Conservation (phyloP, 176 grass and related monocot genomes). For the Tuctoria greenei region DNA sequence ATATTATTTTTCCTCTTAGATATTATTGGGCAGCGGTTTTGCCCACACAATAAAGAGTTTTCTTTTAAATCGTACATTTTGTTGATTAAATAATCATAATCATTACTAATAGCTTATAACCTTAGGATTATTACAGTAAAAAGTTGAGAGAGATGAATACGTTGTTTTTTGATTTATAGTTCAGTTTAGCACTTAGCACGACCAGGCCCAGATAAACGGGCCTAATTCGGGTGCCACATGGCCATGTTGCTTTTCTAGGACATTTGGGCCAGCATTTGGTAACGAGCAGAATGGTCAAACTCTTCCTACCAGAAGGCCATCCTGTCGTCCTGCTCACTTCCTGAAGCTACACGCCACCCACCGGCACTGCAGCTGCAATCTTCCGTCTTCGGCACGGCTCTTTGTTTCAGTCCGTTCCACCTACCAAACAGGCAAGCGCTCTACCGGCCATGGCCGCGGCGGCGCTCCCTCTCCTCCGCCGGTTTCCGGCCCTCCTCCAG, state of each 20-base stretch:
- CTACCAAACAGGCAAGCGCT: not conserved
- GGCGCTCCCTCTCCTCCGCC: not conserved
- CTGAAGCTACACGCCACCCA: not conserved
- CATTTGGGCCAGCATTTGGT: not conserved
- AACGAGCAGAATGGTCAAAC: not conserved
- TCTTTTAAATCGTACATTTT: too few species aligned
- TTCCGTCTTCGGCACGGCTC: not conserved
- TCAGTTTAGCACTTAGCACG: not conserved
- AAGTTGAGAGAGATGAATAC: too few species aligned
- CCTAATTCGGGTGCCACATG: not conserved
- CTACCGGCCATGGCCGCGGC: conserved; percentile 33
- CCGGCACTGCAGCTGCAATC: not conserved
- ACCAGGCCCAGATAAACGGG: not conserved
- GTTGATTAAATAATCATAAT: too few species aligned
- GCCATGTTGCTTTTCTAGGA: not conserved
- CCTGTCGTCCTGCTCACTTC: not conserved
- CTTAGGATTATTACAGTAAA: too few species aligned
- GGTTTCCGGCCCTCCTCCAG: not conserved
- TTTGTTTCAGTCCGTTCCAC: not conserved
- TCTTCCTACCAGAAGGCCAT: not conserved
- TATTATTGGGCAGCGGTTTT: too few species aligned
- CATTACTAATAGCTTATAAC: too few species aligned
- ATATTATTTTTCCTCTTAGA: too few species aligned
- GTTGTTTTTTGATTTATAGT: not conserved
- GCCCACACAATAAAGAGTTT: too few species aligned